Percentiles rank a stretch among this genome's conserved stretches.
phyloP scores from a whole-genome alignment of 805 yeast species.

The Saturnispora halmiae region DNA sequence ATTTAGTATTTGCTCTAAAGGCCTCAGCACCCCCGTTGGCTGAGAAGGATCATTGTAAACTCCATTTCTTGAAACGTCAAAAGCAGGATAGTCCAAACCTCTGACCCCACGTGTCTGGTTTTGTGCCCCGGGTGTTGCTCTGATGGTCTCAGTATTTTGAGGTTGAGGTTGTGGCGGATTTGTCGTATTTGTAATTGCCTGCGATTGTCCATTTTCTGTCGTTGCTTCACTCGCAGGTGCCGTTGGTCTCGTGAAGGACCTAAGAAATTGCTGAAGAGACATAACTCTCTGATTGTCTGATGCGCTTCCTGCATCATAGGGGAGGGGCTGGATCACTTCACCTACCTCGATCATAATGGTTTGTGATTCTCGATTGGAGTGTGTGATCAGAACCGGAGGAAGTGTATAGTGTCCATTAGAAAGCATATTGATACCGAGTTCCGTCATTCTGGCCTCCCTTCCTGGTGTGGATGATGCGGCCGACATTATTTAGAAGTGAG shows the following conservation, averaged over 20 bases:
- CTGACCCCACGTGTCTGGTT: slow-evolving; percentile 17
- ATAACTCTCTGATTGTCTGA: slow-evolving; percentile 5
- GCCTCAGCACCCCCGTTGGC: slow-evolving; percentile 11
- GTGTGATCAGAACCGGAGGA: slow-evolving; percentile 26
- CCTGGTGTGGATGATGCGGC: background rate
- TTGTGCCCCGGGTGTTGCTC: background rate
- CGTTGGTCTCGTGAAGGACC: background rate
- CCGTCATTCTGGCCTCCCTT: background rate
- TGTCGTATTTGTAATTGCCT: too few relatives aligned
- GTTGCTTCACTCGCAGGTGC: too few relatives aligned
- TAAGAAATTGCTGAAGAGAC: slow-evolving; percentile 8
- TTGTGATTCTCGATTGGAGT: slow-evolving; percentile 26
- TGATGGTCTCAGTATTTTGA: too few relatives aligned
- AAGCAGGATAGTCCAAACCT: slow-evolving; percentile 30
- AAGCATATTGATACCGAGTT: slow-evolving; percentile 15
- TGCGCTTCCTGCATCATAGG: background rate
- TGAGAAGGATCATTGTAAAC: slow-evolving; percentile 22
- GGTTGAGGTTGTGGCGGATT: background rate
- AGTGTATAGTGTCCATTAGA: slow-evolving; percentile 21
- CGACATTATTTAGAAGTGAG: background rate
- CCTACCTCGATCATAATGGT: slow-evolving; percentile 27
- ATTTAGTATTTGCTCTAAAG: slow-evolving; percentile 1
- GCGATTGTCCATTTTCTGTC: too few relatives aligned
- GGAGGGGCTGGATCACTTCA: slow-evolving; percentile 6
- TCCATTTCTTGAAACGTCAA: slow-evolving; percentile 29